phyloP scores from a whole-genome alignment of 2,329 filamentous ascomycete species.

The Nigrospora osmanthi region DNA sequence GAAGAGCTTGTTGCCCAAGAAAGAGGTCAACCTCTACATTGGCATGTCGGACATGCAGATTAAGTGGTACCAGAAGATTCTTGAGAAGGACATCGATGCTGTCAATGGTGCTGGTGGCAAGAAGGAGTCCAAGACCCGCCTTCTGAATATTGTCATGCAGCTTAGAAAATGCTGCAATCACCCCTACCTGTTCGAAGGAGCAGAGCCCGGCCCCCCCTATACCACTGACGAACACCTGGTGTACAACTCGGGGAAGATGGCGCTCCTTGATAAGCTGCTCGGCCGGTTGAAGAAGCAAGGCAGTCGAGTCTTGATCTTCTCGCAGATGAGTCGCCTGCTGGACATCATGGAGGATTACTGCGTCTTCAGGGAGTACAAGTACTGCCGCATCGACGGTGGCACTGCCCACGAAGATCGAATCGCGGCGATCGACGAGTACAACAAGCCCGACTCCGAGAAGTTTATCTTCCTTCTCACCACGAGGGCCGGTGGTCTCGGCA shows the following conservation, averaged over 20 bases:
- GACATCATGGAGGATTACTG: constrained; percentile 98
- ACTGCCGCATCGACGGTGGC: constrained; percentile 94
- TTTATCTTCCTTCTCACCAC: constrained; percentile 95
- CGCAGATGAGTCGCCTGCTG: constrained; percentile 94
- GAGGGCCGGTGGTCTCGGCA: constrained; percentile 88
- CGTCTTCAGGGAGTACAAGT: constrained; percentile 88
- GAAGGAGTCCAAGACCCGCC: constrained; percentile 91
- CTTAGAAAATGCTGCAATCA: constrained; percentile 98
- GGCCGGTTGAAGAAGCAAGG: constrained; percentile 76
- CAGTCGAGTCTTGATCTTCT: constrained; percentile 96
- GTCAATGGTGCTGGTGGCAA: constrained; percentile 96
- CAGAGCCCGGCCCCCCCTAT: constrained; percentile 93
- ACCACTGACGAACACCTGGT: constrained; percentile 96
- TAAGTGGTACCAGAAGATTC: constrained; percentile 98
- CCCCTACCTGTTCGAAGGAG: constrained; percentile 94
- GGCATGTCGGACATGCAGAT: constrained; percentile 99
- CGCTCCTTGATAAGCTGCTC: constrained; percentile 87
- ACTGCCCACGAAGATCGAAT: constrained; percentile 98
- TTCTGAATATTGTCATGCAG: constrained; percentile 99
- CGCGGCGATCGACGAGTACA: constrained; percentile 96
- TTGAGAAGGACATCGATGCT: constrained; percentile 98
- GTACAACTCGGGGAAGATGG: constrained; percentile 94
- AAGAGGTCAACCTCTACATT: constrained; percentile 93
- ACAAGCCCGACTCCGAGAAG: constrained; percentile 90
- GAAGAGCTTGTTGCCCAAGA: constrained; percentile 94